These are phyloP conservation scores for Pseudogymnoascus destructans DNA, from an alignment of 2,329 filamentous ascomycete species.

Conservation along the genomic window DNA sequence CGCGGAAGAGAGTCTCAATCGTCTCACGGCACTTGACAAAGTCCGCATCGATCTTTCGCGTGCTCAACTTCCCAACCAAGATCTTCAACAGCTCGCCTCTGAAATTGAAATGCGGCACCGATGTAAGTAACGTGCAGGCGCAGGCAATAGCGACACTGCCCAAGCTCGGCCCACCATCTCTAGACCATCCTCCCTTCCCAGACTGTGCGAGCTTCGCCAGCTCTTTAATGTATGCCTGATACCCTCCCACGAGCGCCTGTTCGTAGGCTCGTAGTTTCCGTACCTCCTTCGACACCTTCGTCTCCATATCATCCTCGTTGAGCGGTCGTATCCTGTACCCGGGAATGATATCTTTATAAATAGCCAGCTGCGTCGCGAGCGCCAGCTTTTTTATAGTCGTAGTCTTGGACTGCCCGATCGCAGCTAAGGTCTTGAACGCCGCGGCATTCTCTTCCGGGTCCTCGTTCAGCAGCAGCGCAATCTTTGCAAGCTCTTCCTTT, in stretches of 20 bases:
- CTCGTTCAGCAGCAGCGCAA: constrained; percentile 73
- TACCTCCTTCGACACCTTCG: constrained; percentile 86
- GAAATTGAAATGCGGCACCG: constrained; percentile 96
- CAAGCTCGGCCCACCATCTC: constrained; percentile 36
- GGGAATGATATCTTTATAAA: constrained; percentile 93
- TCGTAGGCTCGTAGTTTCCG: constrained; percentile 72
- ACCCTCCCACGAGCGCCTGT: constrained; percentile 71
- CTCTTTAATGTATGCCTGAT: constrained; percentile 71
- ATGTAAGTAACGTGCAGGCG: constrained; percentile 63
- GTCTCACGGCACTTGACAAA: constrained; percentile 67
- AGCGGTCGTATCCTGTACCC: constrained; percentile 86
- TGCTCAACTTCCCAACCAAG: constrained; percentile 69
- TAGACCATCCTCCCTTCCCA: constrained; percentile 29
- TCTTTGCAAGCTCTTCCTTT: constrained; percentile 81
- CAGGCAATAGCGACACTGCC: constrained; percentile 72
- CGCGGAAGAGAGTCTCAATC: constrained; percentile 66
- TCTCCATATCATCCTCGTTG: constrained; percentile 57
- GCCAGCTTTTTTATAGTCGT: constrained; percentile 72
- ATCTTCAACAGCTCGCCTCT: constrained; percentile 78
- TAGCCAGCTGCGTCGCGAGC: constrained; percentile 71
- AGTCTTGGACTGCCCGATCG: constrained; percentile 57
- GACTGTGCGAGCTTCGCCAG: constrained; percentile 55
- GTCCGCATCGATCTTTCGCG: constrained; percentile 56
- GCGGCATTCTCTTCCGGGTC: constrained; percentile 82
- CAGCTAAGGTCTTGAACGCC: constrained; percentile 63